Evolutionary conservation across 2,329 filamentous ascomycete species (phyloP).

Genomic region (Drechslera avenae): DNA sequence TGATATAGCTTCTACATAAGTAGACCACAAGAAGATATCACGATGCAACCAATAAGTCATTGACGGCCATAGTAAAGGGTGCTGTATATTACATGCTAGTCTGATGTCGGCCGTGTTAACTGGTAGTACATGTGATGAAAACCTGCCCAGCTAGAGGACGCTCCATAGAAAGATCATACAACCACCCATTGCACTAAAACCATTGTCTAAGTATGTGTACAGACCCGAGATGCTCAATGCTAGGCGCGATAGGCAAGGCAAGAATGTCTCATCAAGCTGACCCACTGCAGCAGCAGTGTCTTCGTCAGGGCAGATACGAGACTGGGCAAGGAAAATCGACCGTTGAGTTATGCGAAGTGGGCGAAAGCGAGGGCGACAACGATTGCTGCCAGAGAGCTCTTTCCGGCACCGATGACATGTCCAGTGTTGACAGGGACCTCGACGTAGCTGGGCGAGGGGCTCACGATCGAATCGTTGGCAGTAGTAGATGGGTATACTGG

Average conservation of each 20-base stretch:
- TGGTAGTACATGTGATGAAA: conserved; percentile 39
- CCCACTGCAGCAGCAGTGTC: conserved; percentile 20
- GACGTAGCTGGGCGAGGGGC: conserved; percentile 33
- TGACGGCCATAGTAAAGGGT: conserved; percentile 24
- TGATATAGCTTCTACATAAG: background rate
- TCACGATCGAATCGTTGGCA: conserved; percentile 29
- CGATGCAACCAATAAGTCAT: conserved; percentile 2
- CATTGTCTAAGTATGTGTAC: conserved; percentile 26
- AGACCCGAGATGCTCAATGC: conserved; percentile 21
- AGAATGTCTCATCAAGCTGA: conserved; percentile 21
- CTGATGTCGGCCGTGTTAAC: conserved; percentile 29
- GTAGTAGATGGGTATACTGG: conserved; percentile 23
- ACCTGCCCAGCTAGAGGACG: conserved; percentile 33
- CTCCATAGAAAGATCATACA: conserved; percentile 26
- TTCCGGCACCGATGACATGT: conserved; percentile 26
- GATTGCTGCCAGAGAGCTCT: conserved; percentile 34
- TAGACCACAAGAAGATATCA: background rate
- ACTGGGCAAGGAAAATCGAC: conserved; percentile 3
- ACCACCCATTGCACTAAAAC: conserved; percentile 16
- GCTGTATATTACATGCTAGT: conserved; percentile 35
- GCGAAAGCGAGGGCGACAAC: conserved; percentile 34
- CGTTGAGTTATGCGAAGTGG: conserved; percentile 28
- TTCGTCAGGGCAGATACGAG: conserved; percentile 8
- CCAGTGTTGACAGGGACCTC: conserved; percentile 32
- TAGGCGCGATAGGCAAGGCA: conserved; percentile 25